phyloP scores from a whole-genome alignment of 1,284 basidiomycete species.

The Cystobasidium sp. region DNA sequence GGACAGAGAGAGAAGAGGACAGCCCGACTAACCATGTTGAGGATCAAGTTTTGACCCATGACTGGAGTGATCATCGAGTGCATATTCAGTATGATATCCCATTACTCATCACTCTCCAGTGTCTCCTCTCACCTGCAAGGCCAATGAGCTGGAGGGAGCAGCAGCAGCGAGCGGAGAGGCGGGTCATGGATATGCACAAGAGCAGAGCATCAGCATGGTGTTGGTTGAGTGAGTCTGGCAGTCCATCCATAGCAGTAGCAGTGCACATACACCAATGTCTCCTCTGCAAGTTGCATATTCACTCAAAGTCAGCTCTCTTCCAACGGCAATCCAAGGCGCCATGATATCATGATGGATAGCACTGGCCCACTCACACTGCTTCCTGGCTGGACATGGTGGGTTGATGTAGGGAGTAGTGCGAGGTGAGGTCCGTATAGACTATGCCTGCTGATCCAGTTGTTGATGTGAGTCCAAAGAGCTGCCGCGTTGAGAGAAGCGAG shows the following conservation, averaged over 20 bases:
- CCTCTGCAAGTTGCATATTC: slow-evolving; percentile 20
- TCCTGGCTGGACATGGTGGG: slow-evolving; percentile 24
- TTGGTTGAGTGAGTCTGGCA: neutral
- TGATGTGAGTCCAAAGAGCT: neutral
- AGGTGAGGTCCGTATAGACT: neutral
- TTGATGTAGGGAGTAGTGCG: neutral
- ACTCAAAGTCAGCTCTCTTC: neutral
- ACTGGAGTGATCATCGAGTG: slow-evolving; percentile 66
- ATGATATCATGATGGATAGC: neutral
- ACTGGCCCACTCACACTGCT: slow-evolving; percentile 8
- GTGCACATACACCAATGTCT: slow-evolving; percentile 40
- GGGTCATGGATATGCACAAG: slow-evolving; percentile 1
- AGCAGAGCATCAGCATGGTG: neutral
- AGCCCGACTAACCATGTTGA: slow-evolving; percentile 71
- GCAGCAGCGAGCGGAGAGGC: neutral
- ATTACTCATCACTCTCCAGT: neutral
- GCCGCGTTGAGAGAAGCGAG: neutral
- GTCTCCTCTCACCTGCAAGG: slow-evolving; percentile 34
- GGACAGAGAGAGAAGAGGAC: neutral
- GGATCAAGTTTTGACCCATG: slow-evolving; percentile 96
- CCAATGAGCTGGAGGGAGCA: slow-evolving; percentile 39
- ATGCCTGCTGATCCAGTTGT: neutral
- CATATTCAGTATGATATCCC: too few species aligned
- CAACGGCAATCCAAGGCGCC: slow-evolving; percentile 2
- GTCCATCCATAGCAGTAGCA: neutral